phyloP scores from a whole-genome alignment of 2,329 filamentous ascomycete genomes.

The Hyphodiscus sp. region DNA sequence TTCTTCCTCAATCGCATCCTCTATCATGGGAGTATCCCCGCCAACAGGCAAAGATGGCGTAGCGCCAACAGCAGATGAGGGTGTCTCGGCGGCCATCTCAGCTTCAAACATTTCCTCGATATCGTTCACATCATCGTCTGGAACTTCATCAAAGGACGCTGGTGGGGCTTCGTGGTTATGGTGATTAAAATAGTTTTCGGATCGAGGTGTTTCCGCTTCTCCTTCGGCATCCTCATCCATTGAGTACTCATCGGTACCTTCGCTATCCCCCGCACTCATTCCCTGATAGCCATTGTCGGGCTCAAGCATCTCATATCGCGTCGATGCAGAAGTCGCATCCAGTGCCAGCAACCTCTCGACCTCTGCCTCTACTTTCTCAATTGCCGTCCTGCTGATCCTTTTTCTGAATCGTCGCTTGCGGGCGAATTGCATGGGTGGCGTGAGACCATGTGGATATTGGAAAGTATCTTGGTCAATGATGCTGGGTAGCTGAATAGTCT shows the following conservation, averaged over 20 bases:
- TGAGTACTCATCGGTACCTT: conserved; percentile 30
- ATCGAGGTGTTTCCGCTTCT: conserved; percentile 34
- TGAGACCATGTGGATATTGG: conserved; percentile 47
- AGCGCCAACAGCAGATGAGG: conserved; percentile 25
- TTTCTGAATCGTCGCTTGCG: conserved; percentile 52
- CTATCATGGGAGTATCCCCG: conserved; percentile 12
- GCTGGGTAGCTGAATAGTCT: conserved; percentile 23
- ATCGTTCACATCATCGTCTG: conserved; percentile 33
- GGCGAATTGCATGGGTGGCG: conserved; percentile 53
- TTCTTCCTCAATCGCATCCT: conserved; percentile 3
- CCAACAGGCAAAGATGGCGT: conserved; percentile 22
- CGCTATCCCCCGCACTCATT: conserved; percentile 22
- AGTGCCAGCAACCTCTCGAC: conserved; percentile 45
- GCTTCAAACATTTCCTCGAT: conserved; percentile 29
- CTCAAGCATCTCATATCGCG: conserved; percentile 37
- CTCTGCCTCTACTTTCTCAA: conserved; percentile 50
- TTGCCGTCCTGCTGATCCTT: conserved; percentile 47
- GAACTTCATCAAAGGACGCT: conserved; percentile 27
- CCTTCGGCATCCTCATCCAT: conserved; percentile 33
- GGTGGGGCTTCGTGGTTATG: conserved; percentile 17
- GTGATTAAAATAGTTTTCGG: conserved; percentile 18
- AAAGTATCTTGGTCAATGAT: conserved; percentile 27
- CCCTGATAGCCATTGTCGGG: conserved; percentile 26
- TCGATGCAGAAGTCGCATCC: conserved; percentile 36
- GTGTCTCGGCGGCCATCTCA: conserved; percentile 28